phyloP scores from a whole-genome alignment of 2,329 filamentous ascomycete genomes.

The Penicillium brasilianum region DNA sequence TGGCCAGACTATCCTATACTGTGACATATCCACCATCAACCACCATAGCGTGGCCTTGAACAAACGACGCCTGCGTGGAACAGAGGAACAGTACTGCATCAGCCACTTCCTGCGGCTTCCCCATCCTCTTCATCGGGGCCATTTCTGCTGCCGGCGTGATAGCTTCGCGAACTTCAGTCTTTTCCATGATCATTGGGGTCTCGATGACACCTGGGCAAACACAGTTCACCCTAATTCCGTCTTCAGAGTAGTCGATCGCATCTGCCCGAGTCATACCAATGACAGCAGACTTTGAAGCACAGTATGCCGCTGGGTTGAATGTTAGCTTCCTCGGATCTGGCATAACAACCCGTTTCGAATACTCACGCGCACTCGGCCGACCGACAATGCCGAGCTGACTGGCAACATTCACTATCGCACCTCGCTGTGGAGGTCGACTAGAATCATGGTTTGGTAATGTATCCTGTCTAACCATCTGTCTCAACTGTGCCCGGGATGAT shows the following conservation, averaged over 20 bases:
- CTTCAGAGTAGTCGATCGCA: conserved; percentile 60
- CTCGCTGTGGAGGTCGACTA: conserved; percentile 47
- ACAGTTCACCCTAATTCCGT: conserved; percentile 42
- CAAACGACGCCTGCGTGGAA: conserved; percentile 56
- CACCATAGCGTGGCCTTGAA: conserved; percentile 58
- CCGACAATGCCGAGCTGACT: conserved; percentile 59
- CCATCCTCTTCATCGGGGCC: conserved; percentile 59
- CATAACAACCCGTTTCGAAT: neutral
- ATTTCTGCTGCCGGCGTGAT: conserved; percentile 52
- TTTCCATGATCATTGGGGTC: conserved; percentile 54
- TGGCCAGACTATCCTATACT: conserved; percentile 22
- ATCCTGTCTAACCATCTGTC: conserved; percentile 54
- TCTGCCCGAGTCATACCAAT: conserved; percentile 63
- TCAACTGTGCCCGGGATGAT: conserved; percentile 51
- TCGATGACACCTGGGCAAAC: conserved; percentile 52
- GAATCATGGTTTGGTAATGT: conserved; percentile 47
- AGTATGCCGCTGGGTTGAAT: conserved; percentile 56
- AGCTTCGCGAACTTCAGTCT: conserved; percentile 46
- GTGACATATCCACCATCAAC: conserved; percentile 61
- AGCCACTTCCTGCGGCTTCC: conserved; percentile 56
- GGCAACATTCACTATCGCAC: conserved; percentile 59
- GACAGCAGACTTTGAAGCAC: conserved; percentile 63
- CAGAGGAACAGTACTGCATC: conserved; percentile 58
- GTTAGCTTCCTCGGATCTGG: neutral
- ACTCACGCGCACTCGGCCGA: conserved; percentile 52